Evolutionary conservation across 306 rosid species (phyloP).

Genomic region (Quillaja saponaria): DNA sequence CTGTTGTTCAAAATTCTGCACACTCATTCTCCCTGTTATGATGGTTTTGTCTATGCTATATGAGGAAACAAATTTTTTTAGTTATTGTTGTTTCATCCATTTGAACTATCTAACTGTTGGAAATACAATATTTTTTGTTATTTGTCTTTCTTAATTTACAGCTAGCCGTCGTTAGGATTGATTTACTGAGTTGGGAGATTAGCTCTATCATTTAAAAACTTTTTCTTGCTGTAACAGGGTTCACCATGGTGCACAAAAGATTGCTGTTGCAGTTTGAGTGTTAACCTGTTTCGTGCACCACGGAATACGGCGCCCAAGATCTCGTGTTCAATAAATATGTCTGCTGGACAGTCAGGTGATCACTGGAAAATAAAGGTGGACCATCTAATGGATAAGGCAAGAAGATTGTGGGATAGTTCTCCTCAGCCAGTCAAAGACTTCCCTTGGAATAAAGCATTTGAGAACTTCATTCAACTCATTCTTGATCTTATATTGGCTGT

Average conservation of each 20-base stretch:
- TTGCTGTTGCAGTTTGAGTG: slow-evolving; percentile 21
- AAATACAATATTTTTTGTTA: not conserved
- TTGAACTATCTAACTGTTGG: slow-evolving; percentile 17
- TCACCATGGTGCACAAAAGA: slow-evolving; percentile 14
- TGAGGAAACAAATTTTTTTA: slow-evolving; percentile 2
- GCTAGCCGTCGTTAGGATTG: not conserved
- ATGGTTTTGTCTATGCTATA: not conserved
- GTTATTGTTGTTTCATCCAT: slow-evolving; percentile 12
- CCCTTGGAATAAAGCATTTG: slow-evolving; percentile 70
- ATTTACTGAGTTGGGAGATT: slow-evolving; percentile 5
- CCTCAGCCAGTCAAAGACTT: slow-evolving; percentile 82
- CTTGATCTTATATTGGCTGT: slow-evolving; percentile 67
- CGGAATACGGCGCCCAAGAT: slow-evolving; percentile 36
- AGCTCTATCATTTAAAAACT: slow-evolving; percentile 4
- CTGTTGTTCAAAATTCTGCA: not conserved
- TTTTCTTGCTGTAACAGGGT: slow-evolving; percentile 34
- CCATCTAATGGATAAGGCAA: slow-evolving; percentile 44
- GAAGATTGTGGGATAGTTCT: slow-evolving; percentile 68
- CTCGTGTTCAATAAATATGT: slow-evolving; percentile 60
- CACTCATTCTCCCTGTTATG: not conserved
- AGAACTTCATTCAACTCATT: slow-evolving; percentile 69
- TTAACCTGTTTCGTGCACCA: slow-evolving; percentile 36
- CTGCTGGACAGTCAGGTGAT: slow-evolving; percentile 67
- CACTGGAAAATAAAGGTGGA: slow-evolving; percentile 44
- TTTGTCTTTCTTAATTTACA: not conserved